A percentile compares a stretch with the other conserved stretches of the same genome.
Conservation (phyloP, 1,284 basidiomycete species). For the Tilletia indica region DNA sequence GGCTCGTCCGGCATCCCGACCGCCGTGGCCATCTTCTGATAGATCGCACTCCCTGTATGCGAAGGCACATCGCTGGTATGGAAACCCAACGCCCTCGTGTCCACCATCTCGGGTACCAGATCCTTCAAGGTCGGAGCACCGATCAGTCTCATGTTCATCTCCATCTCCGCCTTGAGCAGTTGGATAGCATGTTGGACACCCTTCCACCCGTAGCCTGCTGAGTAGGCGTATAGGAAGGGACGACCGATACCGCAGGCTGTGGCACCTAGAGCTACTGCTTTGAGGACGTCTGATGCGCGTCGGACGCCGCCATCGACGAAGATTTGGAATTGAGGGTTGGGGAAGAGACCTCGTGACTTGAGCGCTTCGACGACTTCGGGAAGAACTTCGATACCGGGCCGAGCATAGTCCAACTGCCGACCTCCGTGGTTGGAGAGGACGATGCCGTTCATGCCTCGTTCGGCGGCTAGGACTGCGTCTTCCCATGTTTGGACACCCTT, state of each 20-base stretch:
- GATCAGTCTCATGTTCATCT: constrained; percentile 68
- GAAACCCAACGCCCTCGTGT: constrained; percentile 67
- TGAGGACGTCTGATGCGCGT: constrained; percentile 74
- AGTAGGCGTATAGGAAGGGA: constrained; percentile 29
- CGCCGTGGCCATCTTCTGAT: constrained; percentile 41
- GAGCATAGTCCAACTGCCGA: constrained; percentile 84
- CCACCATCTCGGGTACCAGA: constrained; percentile 82
- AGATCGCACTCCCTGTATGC: constrained; percentile 38
- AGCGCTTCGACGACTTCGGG: constrained; percentile 79
- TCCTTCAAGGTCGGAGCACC: constrained; percentile 77
- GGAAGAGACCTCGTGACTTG: constrained; percentile 65
- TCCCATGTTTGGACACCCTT: constrained; percentile 60
- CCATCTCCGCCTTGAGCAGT: constrained; percentile 55
- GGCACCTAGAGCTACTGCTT: constrained; percentile 86
- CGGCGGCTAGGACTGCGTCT: constrained; percentile 76
- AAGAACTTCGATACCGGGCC: constrained; percentile 84
- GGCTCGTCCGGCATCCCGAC: constrained; percentile 28
- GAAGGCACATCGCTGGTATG: constrained; percentile 40
- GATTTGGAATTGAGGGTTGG: constrained; percentile 71
- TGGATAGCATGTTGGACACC: constrained; percentile 60
- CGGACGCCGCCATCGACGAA: constrained; percentile 91
- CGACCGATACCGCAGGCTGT: constrained; percentile 69
- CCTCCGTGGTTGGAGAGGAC: constrained; percentile 74
- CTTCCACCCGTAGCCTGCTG: constrained; percentile 24
- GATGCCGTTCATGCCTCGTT: constrained; percentile 71